Evolutionary conservation across 805 yeast species (phyloP).

Genomic region (Saccharomycodes ludwigii): DNA sequence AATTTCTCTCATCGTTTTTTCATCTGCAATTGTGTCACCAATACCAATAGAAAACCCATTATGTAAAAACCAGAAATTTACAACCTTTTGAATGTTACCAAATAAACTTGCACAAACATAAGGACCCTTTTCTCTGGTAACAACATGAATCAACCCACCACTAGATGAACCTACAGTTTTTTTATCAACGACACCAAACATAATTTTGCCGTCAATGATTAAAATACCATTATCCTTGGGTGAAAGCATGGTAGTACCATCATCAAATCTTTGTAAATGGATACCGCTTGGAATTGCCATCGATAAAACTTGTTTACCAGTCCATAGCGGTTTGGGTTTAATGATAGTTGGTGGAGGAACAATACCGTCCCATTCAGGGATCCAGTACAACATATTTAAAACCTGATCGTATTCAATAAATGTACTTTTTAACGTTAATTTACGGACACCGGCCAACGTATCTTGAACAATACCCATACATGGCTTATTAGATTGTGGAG

Average conservation of each 20-base stretch:
- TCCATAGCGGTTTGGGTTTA: conserved; percentile 94
- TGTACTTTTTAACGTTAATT: conserved; percentile 82
- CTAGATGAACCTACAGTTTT: conserved; percentile 97
- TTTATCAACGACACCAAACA: conserved; percentile 96
- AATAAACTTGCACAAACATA: conserved; percentile 78
- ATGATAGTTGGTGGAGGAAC: conserved; percentile 90
- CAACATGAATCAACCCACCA: conserved; percentile 95
- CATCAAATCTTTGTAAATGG: conserved; percentile 88
- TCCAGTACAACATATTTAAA: conserved; percentile 94
- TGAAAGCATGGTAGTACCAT: conserved; percentile 65
- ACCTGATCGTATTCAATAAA: conserved; percentile 88
- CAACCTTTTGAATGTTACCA: conserved; percentile 88
- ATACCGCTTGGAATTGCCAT: conserved; percentile 94
- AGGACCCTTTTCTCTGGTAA: conserved; percentile 96
- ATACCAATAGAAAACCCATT: conserved; percentile 98
- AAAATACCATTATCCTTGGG: conserved; percentile 96
- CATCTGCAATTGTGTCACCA: conserved; percentile 98
- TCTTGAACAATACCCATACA: conserved; percentile 99
- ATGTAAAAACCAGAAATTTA: conserved; percentile 91
- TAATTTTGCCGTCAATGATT: conserved; percentile 86
- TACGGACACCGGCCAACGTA: conserved; percentile 93
- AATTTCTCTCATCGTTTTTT: conserved; percentile 87
- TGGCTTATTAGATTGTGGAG: conserved; percentile 97
- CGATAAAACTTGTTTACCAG: conserved; percentile 90
- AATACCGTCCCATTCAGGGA: conserved; percentile 97